Base-by-base conservation (phyloP, 2,329 filamentous ascomycete genomes). In the Neopestalotiopsis clavispora region DNA sequence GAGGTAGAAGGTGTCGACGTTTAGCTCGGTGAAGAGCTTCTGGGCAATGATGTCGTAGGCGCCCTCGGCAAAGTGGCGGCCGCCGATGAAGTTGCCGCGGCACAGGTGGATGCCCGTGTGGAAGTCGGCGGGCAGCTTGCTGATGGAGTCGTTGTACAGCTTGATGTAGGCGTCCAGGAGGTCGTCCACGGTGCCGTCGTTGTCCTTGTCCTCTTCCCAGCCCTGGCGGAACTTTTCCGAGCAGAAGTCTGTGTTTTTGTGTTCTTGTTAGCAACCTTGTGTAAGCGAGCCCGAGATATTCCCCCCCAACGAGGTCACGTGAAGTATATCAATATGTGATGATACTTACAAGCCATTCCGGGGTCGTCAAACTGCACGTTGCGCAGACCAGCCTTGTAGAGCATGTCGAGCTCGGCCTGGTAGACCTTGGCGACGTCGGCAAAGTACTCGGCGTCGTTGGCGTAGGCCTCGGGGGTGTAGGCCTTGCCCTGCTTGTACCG, bases 41-140 rank as follows among this genome's bases (percentile, higher is more conserved):
- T 87, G 84, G 28, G 90, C 90, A 69, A 92, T 91, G 70, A 87
- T 83, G 77, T 92, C 90, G 78, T 92, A 92, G 28, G 86, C 87
- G 32, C 90, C 90, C 75, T 91, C 88, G 66, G 88, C 87, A 74
- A 92, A 92, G 80, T 91, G 88, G 34, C 89, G 85, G 23, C 87
- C 88, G 67, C 88, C 87, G 71, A 90, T 88, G 78, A 91, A 92
- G 81, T 92, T 92, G 63, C 86, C 87, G 9, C 86, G 86, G 85
- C 92, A 94, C 65, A 94, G 84, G 77, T 95, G 93, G 17, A 95
- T 90, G 60, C 92, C 92, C 2, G 93, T 86, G 79, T 94, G 92
- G 84, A 94, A 88, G 76, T 94, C 92, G 2, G 84, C 78, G 0
- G 92, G 91, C 0, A 89, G 82, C 74, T 87, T 86, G 74, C 84